These are phyloP conservation scores for Nakazawaea wickerhamii DNA, from an alignment of 805 yeast species.

Conservation along the genomic window DNA sequence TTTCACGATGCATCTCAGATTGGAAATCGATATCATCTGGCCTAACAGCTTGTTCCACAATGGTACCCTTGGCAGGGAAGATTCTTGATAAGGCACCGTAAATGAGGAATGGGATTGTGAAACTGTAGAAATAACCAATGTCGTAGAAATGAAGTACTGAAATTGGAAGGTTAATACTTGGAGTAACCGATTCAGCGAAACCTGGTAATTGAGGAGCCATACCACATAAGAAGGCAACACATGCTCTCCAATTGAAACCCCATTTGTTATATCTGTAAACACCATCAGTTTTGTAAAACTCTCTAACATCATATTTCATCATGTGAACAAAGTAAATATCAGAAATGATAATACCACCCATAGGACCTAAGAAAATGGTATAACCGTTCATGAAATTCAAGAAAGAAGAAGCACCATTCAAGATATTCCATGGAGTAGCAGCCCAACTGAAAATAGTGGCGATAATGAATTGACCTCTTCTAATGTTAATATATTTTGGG, in stretches of 20 bases:
- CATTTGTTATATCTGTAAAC: conserved; percentile 54
- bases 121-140: conserved; percentile 27
- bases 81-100: conserved; percentile 19
- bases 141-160: conserved; percentile 24
- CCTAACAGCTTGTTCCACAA: conserved; percentile 5
- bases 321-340: conserved; percentile 66
- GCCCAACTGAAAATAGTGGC: conserved; percentile 59
- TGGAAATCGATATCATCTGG: conserved; percentile 7
- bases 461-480: conserved; percentile 78
- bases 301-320: conserved; percentile 61
- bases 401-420: conserved; percentile 63
- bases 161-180: conserved; percentile 19
- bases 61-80: conserved; percentile 20
- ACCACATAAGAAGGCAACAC: conserved; percentile 73
- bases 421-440: conserved; percentile 80
- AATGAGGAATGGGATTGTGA: conserved; percentile 23
- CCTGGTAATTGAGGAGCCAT: conserved; percentile 82
- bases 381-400: conserved; percentile 78
- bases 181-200: conserved; percentile 40
- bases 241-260: conserved; percentile 84
- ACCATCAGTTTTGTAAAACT: conserved; percentile 44
- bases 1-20: conserved; percentile 4
- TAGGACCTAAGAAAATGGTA: conserved; percentile 80
- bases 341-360: conserved; percentile 69
- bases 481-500: conserved; percentile 60